These are phyloP conservation scores for Vigna trinervia DNA, from an alignment of 306 rosid species.

Conservation along the genomic window DNA sequence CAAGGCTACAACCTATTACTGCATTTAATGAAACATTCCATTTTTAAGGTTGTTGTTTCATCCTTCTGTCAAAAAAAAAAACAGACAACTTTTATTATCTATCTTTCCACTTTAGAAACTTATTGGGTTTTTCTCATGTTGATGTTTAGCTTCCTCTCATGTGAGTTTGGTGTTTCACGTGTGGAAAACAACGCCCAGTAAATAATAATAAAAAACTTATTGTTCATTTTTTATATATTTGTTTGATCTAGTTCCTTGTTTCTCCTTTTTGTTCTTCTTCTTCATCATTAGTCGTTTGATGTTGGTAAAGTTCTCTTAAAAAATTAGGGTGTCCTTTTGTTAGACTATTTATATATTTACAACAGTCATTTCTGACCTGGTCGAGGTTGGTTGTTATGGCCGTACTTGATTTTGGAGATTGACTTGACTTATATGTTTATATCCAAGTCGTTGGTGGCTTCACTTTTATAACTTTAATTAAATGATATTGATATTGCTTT, in stretches of 20 bases:
- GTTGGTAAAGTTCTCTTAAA: slow-evolving; percentile 15
- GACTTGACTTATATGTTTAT: slow-evolving; percentile 36
- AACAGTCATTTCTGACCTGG: slow-evolving; percentile 7
- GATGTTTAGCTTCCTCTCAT: neutral
- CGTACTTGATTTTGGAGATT: slow-evolving; percentile 31
- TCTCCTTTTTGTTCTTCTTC: slow-evolving; percentile 26
- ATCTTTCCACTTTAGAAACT: slow-evolving; percentile 2
- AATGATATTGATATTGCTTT: neutral
- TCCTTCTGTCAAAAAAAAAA: slow-evolving; percentile 12
- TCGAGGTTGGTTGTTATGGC: slow-evolving; percentile 27
- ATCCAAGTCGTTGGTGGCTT: slow-evolving; percentile 18
- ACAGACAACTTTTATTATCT: neutral
- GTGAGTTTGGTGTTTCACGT: no score
- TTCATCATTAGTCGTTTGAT: neutral
- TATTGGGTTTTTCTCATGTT: slow-evolving; percentile 26
- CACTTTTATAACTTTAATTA: neutral
- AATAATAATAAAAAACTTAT: no score
- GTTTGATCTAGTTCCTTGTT: slow-evolving; percentile 10
- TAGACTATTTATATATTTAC: neutral
- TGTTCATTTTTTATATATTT: no score
- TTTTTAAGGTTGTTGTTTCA: slow-evolving; percentile 24
- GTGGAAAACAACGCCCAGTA: no score
- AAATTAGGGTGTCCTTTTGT: slow-evolving; percentile 18
- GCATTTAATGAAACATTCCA: slow-evolving; percentile 3
- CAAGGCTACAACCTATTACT: neutral